Conservation (phyloP, 2,329 filamentous ascomycete genomes). For the Eurotiales sp. region DNA sequence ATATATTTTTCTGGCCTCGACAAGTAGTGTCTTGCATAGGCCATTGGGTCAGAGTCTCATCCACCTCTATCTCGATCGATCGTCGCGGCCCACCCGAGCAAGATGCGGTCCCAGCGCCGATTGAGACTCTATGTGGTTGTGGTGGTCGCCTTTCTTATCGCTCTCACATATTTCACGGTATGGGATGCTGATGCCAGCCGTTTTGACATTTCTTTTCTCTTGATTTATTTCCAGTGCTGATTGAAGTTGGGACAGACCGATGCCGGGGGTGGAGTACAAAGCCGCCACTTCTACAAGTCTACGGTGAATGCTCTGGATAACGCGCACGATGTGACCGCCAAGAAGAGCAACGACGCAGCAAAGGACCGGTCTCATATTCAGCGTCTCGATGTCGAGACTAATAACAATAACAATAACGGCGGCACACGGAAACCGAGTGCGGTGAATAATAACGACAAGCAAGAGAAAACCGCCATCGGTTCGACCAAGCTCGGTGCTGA, state of each 20-base stretch:
- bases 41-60: no score
- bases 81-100: background rate
- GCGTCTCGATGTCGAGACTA: slow-evolving; percentile 62
- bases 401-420: slow-evolving; percentile 52
- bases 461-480: slow-evolving; percentile 15
- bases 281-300: slow-evolving; percentile 52
- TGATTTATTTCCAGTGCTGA: no score
- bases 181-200: slow-evolving; percentile 30
- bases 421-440: slow-evolving; percentile 22
- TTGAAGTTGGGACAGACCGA: no score
- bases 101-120: slow-evolving; percentile 68
- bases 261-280: slow-evolving; percentile 35
- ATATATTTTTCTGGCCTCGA: no score
- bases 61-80: background rate
- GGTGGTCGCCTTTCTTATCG: slow-evolving; percentile 61
- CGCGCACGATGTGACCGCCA: slow-evolving; percentile 31
- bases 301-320: slow-evolving; percentile 54
- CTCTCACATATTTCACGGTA: slow-evolving; percentile 70
- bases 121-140: slow-evolving; percentile 64
- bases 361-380: slow-evolving; percentile 54
- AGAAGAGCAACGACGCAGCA: slow-evolving; percentile 24
- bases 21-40: no score
- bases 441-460: slow-evolving; percentile 26
- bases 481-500: slow-evolving; percentile 16
- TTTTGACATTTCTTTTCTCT: background rate